phyloP scores from a whole-genome alignment of 202 grass and related monocot species.

The Setaria italica region DNA sequence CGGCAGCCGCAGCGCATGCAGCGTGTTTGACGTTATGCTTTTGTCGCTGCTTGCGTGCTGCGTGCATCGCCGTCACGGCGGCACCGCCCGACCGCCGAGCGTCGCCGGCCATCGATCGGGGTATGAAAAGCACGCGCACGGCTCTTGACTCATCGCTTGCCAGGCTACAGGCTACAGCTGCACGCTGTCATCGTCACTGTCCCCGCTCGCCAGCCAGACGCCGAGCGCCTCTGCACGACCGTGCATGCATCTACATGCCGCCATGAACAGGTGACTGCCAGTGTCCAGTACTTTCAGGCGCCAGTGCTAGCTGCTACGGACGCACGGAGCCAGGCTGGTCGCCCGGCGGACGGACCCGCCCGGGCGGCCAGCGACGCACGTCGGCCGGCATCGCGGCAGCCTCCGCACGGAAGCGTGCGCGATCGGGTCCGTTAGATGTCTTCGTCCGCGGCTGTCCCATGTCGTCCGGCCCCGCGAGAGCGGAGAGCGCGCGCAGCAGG shows the following conservation, averaged over 20 bases:
- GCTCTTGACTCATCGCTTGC: neutral
- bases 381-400: no score
- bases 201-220: no score
- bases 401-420: neutral
- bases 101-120: no score
- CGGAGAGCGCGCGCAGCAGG: neutral
- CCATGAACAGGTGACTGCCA: neutral
- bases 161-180: neutral
- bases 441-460: neutral
- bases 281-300: neutral
- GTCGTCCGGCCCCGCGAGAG: no score
- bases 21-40: no score
- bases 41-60: no score
- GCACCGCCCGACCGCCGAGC: neutral
- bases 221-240: neutral
- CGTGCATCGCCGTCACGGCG: neutral
- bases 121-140: no score
- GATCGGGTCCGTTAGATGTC: neutral
- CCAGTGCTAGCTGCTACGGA: neutral
- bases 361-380: no score
- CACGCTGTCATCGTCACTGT: neutral
- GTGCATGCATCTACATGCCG: neutral
- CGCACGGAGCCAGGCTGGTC: neutral
- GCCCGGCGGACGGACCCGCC: neutral
- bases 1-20: no score